Percentiles rank a stretch among this genome's conserved stretches.
Conservation (phyloP, 1,284 basidiomycete genomes). For the Ganoderma multipileum region DNA sequence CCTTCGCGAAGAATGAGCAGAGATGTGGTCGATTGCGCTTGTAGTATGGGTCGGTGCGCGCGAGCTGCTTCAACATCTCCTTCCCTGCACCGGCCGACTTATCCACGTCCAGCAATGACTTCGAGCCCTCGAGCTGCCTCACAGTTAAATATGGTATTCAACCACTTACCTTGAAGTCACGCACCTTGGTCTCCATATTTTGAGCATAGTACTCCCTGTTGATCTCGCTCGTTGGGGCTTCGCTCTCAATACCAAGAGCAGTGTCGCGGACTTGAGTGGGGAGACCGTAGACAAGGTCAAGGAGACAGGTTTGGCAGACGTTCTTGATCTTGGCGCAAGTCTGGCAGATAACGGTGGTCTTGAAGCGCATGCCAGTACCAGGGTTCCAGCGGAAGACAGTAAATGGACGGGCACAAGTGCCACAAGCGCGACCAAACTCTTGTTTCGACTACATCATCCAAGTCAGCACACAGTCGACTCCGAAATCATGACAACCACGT, state of each 20-base stretch:
- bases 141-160: not conserved
- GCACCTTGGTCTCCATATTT: slow-evolving; percentile 90
- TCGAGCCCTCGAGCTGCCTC: slow-evolving; percentile 68
- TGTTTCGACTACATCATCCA: slow-evolving; percentile 84
- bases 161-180: slow-evolving; percentile 28
- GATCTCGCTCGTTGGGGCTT: slow-evolving; percentile 94
- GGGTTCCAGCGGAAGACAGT: slow-evolving; percentile 99
- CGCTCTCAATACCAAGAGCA: slow-evolving; percentile 85
- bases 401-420: slow-evolving; percentile 94
- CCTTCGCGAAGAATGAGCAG: slow-evolving; percentile 96
- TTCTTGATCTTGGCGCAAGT: slow-evolving; percentile 99
- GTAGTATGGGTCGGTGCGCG: slow-evolving; percentile 94
- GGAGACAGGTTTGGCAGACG: slow-evolving; percentile 96
- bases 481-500: slow-evolving; percentile 34
- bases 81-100: slow-evolving; percentile 83
- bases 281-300: slow-evolving; percentile 95
- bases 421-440: slow-evolving; percentile 94
- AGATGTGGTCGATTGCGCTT: slow-evolving; percentile 95
- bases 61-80: slow-evolving; percentile 95
- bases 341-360: slow-evolving; percentile 98
- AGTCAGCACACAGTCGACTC: not conserved
- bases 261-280: slow-evolving; percentile 98
- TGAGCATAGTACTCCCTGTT: slow-evolving; percentile 98
- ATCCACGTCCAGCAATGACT: slow-evolving; percentile 72
- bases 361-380: slow-evolving; percentile 91